These are phyloP conservation scores for Silene latifolia DNA, from an alignment of 148 eudicot species.

Conservation along the genomic window DNA sequence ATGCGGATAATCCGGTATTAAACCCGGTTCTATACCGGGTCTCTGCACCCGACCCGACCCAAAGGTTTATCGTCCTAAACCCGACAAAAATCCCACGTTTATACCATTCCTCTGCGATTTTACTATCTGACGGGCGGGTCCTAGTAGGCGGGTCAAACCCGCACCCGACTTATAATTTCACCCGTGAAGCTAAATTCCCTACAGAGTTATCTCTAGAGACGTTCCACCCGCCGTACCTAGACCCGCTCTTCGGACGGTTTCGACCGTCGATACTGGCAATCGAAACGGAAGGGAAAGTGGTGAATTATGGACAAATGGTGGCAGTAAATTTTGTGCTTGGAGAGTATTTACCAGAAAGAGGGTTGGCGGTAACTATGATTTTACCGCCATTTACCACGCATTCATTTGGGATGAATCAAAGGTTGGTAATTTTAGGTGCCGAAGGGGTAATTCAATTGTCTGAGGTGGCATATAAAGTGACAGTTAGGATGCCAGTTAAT, in stretches of 20 bases:
- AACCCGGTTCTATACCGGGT: slow-evolving; percentile 58
- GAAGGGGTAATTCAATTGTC: slow-evolving; percentile 27
- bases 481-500: slow-evolving; percentile 40
- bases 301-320: slow-evolving; percentile 49
- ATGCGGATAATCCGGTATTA: slow-evolving; percentile 55
- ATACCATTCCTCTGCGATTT: slow-evolving; percentile 73
- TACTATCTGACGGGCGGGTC: slow-evolving; percentile 66
- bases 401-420: slow-evolving; percentile 70
- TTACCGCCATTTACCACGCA: slow-evolving; percentile 72
- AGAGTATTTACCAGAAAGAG: slow-evolving; percentile 1
- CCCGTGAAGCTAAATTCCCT: slow-evolving; percentile 38
- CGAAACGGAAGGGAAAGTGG: slow-evolving; percentile 21
- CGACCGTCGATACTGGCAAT: slow-evolving; percentile 52
- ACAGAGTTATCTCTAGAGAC: slow-evolving; percentile 73
- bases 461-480: slow-evolving; percentile 32
- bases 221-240: slow-evolving; percentile 61
- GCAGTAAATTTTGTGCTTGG: slow-evolving; percentile 35
- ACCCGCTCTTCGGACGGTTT: slow-evolving; percentile 18
- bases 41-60: slow-evolving; percentile 23
- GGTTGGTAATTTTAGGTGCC: slow-evolving; percentile 39
- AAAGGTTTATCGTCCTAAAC: slow-evolving; percentile 40
- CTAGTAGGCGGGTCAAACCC: slow-evolving; percentile 92
- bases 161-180: slow-evolving; percentile 55
- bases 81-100: slow-evolving; percentile 54
- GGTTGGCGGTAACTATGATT: slow-evolving; percentile 44